Evolutionary conservation across 1,139 yeast species (phyloP).

Genomic region (Geotrichum fermentans): DNA sequence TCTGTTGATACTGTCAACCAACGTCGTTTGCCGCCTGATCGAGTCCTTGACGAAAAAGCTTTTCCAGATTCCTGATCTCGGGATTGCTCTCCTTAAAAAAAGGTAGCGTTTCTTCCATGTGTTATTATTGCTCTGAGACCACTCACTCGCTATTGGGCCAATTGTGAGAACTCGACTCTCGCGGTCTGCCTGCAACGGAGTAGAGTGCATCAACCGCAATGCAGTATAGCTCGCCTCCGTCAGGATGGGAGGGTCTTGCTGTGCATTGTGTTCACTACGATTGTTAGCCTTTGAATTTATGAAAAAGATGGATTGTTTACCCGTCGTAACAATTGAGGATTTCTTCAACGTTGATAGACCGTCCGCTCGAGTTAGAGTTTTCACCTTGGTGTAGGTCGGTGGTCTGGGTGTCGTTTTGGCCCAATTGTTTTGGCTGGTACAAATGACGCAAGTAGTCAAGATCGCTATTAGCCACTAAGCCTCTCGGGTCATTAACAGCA

Average conservation of each 20-base stretch:
- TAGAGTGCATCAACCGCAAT: slow-evolving; percentile 53
- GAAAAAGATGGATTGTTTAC: neutral
- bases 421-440: no score
- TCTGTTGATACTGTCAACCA: slow-evolving; percentile 8
- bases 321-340: slow-evolving; percentile 5
- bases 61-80: neutral
- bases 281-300: neutral
- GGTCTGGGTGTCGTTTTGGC: no score
- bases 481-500: no score
- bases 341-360: slow-evolving; percentile 5
- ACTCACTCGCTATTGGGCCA: slow-evolving; percentile 61
- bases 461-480: no score
- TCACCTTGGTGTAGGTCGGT: no score
- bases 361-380: neutral
- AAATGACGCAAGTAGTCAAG: no score
- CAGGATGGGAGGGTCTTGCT: slow-evolving; percentile 7
- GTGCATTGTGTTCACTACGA: neutral
- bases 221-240: slow-evolving; percentile 51
- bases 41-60: slow-evolving; percentile 4
- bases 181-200: slow-evolving; percentile 47
- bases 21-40: neutral
- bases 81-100: neutral
- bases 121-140: slow-evolving; percentile 38
- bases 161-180: slow-evolving; percentile 50
- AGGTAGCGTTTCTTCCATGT: slow-evolving; percentile 13